These are phyloP conservation scores for Dalbergia oliveri DNA, from an alignment of 306 rosid species.

Conservation along the genomic window DNA sequence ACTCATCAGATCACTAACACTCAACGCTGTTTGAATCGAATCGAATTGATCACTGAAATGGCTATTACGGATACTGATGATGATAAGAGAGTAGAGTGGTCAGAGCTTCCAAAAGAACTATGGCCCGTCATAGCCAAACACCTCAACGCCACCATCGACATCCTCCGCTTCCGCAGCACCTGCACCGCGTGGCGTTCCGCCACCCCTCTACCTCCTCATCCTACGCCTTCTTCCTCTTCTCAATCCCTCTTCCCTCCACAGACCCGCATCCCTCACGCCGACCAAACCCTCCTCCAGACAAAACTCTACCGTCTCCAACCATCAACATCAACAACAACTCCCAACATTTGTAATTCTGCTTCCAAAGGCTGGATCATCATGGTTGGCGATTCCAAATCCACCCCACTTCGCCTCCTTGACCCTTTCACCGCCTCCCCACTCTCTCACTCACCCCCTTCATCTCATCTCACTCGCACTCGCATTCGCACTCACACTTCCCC, in stretches of 20 bases:
- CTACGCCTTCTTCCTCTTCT: neutral
- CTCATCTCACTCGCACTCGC: neutral
- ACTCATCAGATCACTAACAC: neutral
- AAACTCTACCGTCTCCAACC: slow-evolving; percentile 36
- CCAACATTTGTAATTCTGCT: neutral
- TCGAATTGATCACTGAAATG: too few relatives aligned
- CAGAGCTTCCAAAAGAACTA: slow-evolving; percentile 49
- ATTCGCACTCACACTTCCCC: neutral
- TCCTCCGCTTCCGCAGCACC: slow-evolving; percentile 56
- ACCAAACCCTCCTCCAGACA: neutral
- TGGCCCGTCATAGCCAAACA: slow-evolving; percentile 42
- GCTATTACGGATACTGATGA: neutral
- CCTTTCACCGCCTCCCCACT: slow-evolving; percentile 27
- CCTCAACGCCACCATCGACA: slow-evolving; percentile 41
- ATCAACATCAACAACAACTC: neutral
- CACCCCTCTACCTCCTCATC: slow-evolving; percentile 24
- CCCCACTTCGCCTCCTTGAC: slow-evolving; percentile 16
- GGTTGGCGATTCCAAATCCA: neutral
- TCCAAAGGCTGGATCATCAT: slow-evolving; percentile 45
- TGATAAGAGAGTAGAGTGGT: slow-evolving; percentile 37
- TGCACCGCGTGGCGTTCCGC: slow-evolving; percentile 56
- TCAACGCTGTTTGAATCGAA: neutral
- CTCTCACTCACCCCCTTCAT: neutral
- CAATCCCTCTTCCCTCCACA: slow-evolving; percentile 36
- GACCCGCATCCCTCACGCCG: neutral